phyloP scores from a whole-genome alignment of 2,329 filamentous ascomycete species.

The Endocalyx cinctus region DNA sequence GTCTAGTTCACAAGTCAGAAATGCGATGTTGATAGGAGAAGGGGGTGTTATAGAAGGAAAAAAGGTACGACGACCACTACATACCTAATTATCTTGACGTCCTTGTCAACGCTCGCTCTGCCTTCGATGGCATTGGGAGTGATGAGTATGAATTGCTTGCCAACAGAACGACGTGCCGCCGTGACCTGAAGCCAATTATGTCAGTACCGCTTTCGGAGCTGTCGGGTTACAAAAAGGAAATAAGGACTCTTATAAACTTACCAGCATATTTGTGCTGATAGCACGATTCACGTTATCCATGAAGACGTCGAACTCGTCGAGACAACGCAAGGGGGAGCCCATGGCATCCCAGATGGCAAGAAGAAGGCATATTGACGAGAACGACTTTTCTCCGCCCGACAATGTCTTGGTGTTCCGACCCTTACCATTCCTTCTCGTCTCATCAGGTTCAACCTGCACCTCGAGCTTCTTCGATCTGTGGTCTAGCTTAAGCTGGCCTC shows the following conservation, averaged over 20 bases:
- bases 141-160: conserved; percentile 92
- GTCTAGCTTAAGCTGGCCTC: conserved; percentile 74
- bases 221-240: too few relatives aligned
- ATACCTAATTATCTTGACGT: conserved; percentile 75
- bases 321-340: conserved; percentile 87
- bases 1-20: conserved; percentile 36
- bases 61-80: too few relatives aligned
- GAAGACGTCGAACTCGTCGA: conserved; percentile 98
- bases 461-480: conserved; percentile 71
- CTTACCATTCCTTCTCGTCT: conserved; percentile 62
- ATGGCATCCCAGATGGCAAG: conserved; percentile 97
- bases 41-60: too few relatives aligned
- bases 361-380: conserved; percentile 91
- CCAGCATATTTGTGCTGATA: conserved; percentile 90
- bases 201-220: too few relatives aligned
- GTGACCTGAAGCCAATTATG: conserved; percentile 69
- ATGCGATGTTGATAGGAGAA: too few relatives aligned
- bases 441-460: conserved; percentile 68
- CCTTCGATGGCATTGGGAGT: conserved; percentile 81
- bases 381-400: conserved; percentile 95
- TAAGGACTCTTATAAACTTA: too few relatives aligned
- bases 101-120: conserved; percentile 52
- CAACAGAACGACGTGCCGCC: conserved; percentile 79
- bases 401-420: conserved; percentile 87
- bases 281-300: conserved; percentile 97